A percentile compares a stretch with the other conserved stretches of the same genome.
Evolutionary conservation across 306 rosid species (phyloP).

Genomic region (Canavalia ensiformis): DNA sequence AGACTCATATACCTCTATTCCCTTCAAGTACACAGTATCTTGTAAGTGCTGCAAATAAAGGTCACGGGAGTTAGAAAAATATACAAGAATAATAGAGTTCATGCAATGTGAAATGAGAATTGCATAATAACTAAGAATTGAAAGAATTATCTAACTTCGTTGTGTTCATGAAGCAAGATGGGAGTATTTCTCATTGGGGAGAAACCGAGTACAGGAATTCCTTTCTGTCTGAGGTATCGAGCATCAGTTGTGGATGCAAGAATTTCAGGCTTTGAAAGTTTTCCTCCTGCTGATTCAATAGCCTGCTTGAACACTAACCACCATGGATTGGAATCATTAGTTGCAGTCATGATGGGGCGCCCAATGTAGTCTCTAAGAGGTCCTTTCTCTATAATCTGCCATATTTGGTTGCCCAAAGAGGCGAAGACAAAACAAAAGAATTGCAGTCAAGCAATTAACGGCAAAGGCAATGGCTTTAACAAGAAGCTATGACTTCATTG

Average conservation of each 20-base stretch:
- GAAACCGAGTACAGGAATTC: slow-evolving; percentile 90
- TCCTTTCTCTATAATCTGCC: slow-evolving; percentile 74
- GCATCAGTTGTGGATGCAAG: slow-evolving; percentile 87
- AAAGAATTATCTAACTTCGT: slow-evolving; percentile 67
- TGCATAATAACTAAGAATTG: slow-evolving; percentile 3
- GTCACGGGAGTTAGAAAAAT: neutral
- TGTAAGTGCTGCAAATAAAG: slow-evolving; percentile 70
- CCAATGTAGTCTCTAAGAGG: slow-evolving; percentile 75
- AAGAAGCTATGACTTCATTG: slow-evolving; percentile 4
- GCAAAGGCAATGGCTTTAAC: slow-evolving; percentile 27
- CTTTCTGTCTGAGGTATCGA: slow-evolving; percentile 70
- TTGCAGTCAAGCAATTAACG: slow-evolving; percentile 33
- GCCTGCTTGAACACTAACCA: slow-evolving; percentile 85
- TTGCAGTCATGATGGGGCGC: slow-evolving; percentile 69
- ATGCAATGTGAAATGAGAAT: slow-evolving; percentile 3
- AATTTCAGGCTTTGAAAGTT: slow-evolving; percentile 87
- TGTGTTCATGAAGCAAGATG: slow-evolving; percentile 93
- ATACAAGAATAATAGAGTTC: neutral
- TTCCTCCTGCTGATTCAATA: slow-evolving; percentile 72
- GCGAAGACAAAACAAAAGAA: slow-evolving; percentile 21
- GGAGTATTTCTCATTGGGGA: slow-evolving; percentile 92
- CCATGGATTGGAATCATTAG: slow-evolving; percentile 90
- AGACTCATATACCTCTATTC: slow-evolving; percentile 87
- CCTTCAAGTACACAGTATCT: slow-evolving; percentile 77
- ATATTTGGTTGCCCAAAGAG: slow-evolving; percentile 46